Conservation (phyloP, 768 basidiomycete genomes). For the Polyporus arcularius region DNA sequence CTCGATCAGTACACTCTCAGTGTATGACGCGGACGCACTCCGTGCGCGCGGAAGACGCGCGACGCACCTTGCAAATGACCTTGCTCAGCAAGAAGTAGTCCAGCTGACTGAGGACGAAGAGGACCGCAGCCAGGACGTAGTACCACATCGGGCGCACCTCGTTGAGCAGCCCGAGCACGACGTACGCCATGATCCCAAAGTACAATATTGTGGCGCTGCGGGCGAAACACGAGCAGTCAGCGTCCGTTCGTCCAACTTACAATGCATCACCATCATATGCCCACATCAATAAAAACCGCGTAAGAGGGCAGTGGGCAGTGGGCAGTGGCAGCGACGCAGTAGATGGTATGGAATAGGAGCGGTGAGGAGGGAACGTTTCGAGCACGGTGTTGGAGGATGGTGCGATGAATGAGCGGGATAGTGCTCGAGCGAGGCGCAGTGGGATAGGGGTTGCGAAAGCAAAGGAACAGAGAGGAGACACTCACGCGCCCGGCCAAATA, state of each 20-base stretch:
- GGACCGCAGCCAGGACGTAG: slow-evolving; percentile 69
- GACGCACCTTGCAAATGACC: slow-evolving; percentile 69
- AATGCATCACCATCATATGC: no score
- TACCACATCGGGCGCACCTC: slow-evolving; percentile 82
- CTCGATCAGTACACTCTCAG: no score
- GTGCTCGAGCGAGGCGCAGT: no score
- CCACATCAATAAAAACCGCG: no score
- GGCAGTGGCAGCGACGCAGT: no score
- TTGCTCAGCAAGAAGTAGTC: slow-evolving; percentile 80
- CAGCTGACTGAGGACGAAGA: slow-evolving; percentile 81
- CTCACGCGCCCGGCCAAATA: slow-evolving; percentile 78
- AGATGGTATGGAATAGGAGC: no score
- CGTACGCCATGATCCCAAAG: slow-evolving; percentile 74
- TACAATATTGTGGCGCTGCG: slow-evolving; percentile 67
- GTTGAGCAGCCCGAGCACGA: slow-evolving; percentile 73
- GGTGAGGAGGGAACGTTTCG: no score
- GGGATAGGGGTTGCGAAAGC: no score
- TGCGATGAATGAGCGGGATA: no score
- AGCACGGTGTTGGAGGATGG: no score
- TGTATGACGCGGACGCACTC: neutral
- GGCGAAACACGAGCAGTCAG: slow-evolving; percentile 5
- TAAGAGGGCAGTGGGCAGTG: no score
- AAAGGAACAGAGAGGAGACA: slow-evolving; percentile 17
- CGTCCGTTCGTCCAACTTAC: neutral
- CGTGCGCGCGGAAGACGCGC: neutral